Evolutionary conservation across 305 asterid species (phyloP), one percentile per base, ranked within the genome.

Genomic region (Caryopteris hybrid): DNA sequence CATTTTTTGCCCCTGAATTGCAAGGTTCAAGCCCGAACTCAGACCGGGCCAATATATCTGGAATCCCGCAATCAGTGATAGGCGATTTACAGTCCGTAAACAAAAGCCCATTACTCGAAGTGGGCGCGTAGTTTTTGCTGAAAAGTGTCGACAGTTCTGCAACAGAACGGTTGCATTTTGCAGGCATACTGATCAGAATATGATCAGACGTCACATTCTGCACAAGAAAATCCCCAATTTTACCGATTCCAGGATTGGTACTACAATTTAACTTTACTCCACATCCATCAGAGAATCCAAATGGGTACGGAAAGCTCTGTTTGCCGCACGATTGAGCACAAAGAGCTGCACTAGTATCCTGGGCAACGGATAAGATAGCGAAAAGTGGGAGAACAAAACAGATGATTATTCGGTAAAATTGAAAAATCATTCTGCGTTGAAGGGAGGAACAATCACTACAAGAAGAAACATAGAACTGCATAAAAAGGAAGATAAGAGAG

Each of bases 201-300:
- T 61, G 75, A 52, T 84, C 86, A 8, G 79, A 41, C 6, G 94
- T 85, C 68, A 87, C 52, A 57, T 83, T 85, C 50, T 64, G 77
- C 8, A 91, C 84, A 1, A 4, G 2, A 31, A 76, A 83, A 27
- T 63, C 68, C 1, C 84, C 87, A 11, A 91, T 76, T 46, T 2
- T 6, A 41, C 48, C 46, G 1, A 50, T 71, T 17, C 84, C 81
- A 10, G 10, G n/a, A 21, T 42, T 43, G 0, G 3, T 22, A 52
- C 33, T 72, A 42, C 89, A 84, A 34, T 67, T 46, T 54, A 91
- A 65, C 51, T 45, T 81, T 70, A 91, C 80, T 29, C 6, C 5
- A 46, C 93, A 89, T 10, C 69, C 75, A 0, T 66, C 53, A 3
- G 86, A 68, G 79, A 89, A 89, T 3, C 97, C 97, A 54, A 91